Conservation (phyloP, 768 basidiomycete genomes). For the Russula compacta region DNA sequence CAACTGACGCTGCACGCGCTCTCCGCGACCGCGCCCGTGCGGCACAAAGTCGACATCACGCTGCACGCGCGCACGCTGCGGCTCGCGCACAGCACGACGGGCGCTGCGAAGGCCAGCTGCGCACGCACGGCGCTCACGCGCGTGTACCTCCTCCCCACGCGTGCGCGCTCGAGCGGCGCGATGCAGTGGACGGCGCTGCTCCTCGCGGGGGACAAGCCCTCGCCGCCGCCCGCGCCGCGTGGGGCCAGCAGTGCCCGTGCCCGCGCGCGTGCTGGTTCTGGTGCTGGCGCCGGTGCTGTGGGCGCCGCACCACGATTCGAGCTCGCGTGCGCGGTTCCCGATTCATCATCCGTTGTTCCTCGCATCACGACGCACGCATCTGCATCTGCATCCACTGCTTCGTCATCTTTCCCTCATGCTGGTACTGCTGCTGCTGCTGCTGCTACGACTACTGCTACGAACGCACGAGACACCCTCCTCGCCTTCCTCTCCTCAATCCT, state of each 20-base stretch:
- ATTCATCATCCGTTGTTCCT: constrained; percentile 19
- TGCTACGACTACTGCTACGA: constrained; percentile 26
- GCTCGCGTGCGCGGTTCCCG: constrained; percentile 20
- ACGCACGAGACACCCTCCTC: constrained; percentile 2
- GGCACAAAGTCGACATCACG: constrained; percentile 66
- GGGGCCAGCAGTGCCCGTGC: constrained; percentile 26
- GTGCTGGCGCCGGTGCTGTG: too few relatives aligned
- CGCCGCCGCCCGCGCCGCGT: constrained; percentile 6
- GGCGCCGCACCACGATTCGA: constrained; percentile 13
- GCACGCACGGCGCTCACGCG: constrained; percentile 41
- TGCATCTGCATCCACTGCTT: constrained; percentile 9
- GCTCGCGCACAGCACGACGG: constrained; percentile 43
- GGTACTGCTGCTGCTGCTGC: constrained; percentile 34
- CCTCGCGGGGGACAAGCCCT: constrained; percentile 44
- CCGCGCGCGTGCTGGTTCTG: too few relatives aligned
- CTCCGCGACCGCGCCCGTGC: constrained; percentile 63
- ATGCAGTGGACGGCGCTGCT: constrained; percentile 66
- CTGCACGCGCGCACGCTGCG: constrained; percentile 42
- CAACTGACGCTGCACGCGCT: constrained; percentile 53
- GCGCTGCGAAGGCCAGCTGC: constrained; percentile 40
- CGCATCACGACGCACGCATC: constrained; percentile 33
- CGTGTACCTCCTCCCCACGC: constrained; percentile 64
- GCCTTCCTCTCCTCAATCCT: neutral
- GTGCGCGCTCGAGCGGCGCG: constrained; percentile 48
- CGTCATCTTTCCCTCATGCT: constrained; percentile 24